Evolutionary conservation across 116 monocot species (phyloP).

Genomic region (Dioscorea cayenensis): DNA sequence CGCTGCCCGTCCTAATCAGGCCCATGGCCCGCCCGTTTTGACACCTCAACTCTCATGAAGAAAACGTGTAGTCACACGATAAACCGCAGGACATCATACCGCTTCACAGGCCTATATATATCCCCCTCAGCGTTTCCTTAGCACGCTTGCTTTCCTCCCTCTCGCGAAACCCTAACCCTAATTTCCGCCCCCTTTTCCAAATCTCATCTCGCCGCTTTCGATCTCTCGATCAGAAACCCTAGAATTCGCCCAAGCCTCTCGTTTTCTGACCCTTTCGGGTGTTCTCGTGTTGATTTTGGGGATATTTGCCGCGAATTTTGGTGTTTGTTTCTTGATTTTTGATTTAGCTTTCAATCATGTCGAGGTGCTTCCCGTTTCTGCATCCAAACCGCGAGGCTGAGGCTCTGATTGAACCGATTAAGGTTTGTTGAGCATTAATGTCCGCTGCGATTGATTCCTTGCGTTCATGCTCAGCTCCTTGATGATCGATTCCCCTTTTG

Average conservation of each 20-base stretch:
- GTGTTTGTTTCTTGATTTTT: background rate
- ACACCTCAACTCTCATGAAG: no score
- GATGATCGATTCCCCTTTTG: conserved; percentile 9
- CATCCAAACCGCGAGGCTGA: conserved; percentile 17
- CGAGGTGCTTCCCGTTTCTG: conserved; percentile 65
- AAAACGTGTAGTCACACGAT: no score
- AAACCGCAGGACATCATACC: background rate
- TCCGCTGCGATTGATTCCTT: conserved; percentile 23
- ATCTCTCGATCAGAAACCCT: background rate
- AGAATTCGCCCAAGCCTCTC: background rate
- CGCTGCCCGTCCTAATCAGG: no score
- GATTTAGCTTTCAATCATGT: conserved; percentile 26
- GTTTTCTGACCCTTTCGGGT: background rate
- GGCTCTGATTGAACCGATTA: conserved; percentile 43
- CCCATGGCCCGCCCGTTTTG: no score
- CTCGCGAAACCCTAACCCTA: conserved; percentile 42
- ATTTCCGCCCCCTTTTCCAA: background rate
- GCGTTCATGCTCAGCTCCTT: conserved; percentile 32
- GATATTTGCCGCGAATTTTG: background rate
- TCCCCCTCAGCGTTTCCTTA: background rate
- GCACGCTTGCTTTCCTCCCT: background rate
- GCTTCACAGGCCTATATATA: background rate
- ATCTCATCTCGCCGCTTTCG: background rate
- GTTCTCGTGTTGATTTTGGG: background rate
- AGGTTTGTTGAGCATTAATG: conserved; percentile 65